Percentiles rank a stretch among this genome's conserved stretches.
phyloP scores from a whole-genome alignment of 345 rosid species.

The Psidium guajava region DNA sequence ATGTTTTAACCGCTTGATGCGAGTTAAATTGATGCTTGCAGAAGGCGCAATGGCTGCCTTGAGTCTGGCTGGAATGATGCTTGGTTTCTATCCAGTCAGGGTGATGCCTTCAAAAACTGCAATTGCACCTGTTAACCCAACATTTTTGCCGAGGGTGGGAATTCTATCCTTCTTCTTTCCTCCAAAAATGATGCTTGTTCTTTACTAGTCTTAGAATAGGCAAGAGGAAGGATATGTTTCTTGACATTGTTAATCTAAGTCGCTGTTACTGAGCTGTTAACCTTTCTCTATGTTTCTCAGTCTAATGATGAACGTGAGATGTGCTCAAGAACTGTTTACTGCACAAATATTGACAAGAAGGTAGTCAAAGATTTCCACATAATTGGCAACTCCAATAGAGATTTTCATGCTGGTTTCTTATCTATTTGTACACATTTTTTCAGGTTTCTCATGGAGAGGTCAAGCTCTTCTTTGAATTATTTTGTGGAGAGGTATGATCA shows the following conservation, averaged over 20 bases:
- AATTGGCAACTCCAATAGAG: not conserved
- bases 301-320: conserved; percentile 95
- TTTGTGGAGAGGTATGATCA: conserved; percentile 78
- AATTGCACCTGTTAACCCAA: conserved; percentile 98
- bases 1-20: not conserved
- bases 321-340: conserved; percentile 93
- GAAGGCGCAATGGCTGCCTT: conserved; percentile 87
- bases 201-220: not conserved
- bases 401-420: not conserved
- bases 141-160: conserved; percentile 86
- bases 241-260: not conserved
- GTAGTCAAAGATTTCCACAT: conserved; percentile 17
- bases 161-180: not conserved
- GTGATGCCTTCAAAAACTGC: conserved; percentile 99
- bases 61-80: conserved; percentile 72
- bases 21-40: conserved; percentile 24
- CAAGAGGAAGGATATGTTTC: not conserved
- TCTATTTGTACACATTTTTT: conserved; percentile 7
- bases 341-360: conserved; percentile 95
- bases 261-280: not conserved
- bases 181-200: not conserved
- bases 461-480: conserved; percentile 71
- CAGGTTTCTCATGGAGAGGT: conserved; percentile 78
- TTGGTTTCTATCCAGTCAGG: conserved; percentile 83
- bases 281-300: conserved; percentile 23